Conservation (phyloP, 2,329 filamentous ascomycete species). For the Seiridium cupressi region DNA sequence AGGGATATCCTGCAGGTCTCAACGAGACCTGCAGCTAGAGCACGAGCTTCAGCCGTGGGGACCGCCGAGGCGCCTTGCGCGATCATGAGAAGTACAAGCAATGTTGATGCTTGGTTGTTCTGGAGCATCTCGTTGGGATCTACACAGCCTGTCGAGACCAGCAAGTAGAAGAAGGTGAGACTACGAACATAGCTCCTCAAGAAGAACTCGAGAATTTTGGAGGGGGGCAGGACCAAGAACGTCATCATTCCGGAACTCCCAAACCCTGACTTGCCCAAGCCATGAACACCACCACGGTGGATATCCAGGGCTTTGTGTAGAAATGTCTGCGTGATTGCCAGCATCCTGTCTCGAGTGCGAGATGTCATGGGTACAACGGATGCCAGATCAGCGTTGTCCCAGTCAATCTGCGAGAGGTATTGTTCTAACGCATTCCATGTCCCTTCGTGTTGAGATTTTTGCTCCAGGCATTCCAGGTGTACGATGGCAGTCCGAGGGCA, state of each 20-base stretch:
- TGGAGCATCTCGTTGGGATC: slow-evolving; percentile 68
- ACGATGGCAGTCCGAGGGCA: slow-evolving; percentile 50
- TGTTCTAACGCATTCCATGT: slow-evolving; percentile 45
- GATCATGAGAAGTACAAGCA: slow-evolving; percentile 70
- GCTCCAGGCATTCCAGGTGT: slow-evolving; percentile 49
- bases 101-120: slow-evolving; percentile 63
- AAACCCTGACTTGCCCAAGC: slow-evolving; percentile 38
- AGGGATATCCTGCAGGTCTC: slow-evolving; percentile 72
- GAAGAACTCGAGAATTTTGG: slow-evolving; percentile 66
- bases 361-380: slow-evolving; percentile 43
- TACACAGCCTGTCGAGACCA: slow-evolving; percentile 57
- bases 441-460: slow-evolving; percentile 45
- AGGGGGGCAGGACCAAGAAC: slow-evolving; percentile 65
- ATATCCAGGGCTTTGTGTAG: slow-evolving; percentile 70
- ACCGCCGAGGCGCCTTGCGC: slow-evolving; percentile 68
- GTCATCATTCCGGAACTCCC: slow-evolving; percentile 51
- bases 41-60: slow-evolving; percentile 62
- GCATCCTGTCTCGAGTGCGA: slow-evolving; percentile 63
- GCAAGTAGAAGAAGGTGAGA: slow-evolving; percentile 64
- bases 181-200: slow-evolving; percentile 64
- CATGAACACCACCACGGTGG: slow-evolving; percentile 51
- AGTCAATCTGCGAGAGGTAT: slow-evolving; percentile 35
- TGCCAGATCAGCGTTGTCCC: slow-evolving; percentile 33
- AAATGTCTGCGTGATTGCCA: slow-evolving; percentile 71
- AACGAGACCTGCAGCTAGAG: slow-evolving; percentile 63